Base-by-base conservation (phyloP, 2,329 filamentous ascomycete species). In the Emergomyces pasteurianus region DNA sequence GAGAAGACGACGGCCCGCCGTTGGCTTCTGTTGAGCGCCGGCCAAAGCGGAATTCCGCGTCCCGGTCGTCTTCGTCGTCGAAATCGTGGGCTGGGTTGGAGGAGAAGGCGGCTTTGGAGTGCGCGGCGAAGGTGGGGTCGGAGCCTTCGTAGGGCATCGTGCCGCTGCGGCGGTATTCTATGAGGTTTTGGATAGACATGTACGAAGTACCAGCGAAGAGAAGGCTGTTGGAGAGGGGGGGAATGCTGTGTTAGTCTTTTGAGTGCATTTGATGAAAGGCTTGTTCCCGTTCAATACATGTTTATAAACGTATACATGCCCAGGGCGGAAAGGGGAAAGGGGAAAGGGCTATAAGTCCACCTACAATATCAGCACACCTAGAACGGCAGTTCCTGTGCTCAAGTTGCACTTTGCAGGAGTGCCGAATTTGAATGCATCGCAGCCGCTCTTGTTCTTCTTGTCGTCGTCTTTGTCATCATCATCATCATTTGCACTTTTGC, bases 351-450 rank as follows among this genome's bases (percentile, higher is more conserved):
- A 7, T 3, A 31, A 0, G 47, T 21, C 38, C 28, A 73, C 79
- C 59, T 74, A 83, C 81, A 80, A 84, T 61, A 85, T 75, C 34
- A 84, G 72, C 36, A 83, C 79, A 6, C 80, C 83, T 38, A 85
- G 74, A 14, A 83, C 80, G 21, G 81, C 79, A 3, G 79, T 79
- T 2, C 79, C 81, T 58, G 80, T 80, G 69, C 79, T 82, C 60
- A 85, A 71, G 4, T 77, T 79, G 74, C 83, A 86, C 68, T 83
- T 84, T 50, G 72, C 71, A 42, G 77, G 76, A 57, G 73, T 78
- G 56, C 83, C 83, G 63, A 79, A 85, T 12, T 75, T 77, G 69
- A 83, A 84, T 2, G 77, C 78, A 52, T 78, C 78, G 71, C 82
- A 84, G 47, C 80, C 80, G 23, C 73, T 75, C 38, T 77, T 74